Evolutionary conservation across 345 rosid genomes (phyloP), one percentile per base, ranked within the genome.

Genomic region (Hibiscus tridactylites): DNA sequence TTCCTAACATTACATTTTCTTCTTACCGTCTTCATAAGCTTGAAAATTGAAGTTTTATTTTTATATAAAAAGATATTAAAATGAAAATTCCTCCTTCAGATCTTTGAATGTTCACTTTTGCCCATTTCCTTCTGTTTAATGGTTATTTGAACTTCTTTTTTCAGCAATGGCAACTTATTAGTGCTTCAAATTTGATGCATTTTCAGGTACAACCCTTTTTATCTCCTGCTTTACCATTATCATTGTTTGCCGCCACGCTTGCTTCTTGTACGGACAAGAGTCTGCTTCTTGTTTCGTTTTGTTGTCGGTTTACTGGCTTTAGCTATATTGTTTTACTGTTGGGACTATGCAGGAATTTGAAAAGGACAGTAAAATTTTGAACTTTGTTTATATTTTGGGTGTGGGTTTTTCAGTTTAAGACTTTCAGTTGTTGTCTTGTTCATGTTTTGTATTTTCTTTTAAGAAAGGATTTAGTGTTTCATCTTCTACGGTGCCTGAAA

Each of bases 161-260:
- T 63, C 31, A 52, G 65, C 72, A 35, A 69, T 46, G 71, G 50
- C 16, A 28, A 16, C 53, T 61, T 50, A 21, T 33, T 70, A 70
- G 70, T 70, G 71, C 71, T 72, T 60, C 50, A 39, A 68, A 46
- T 39, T 21, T 53, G 28, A 46, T 44, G 42, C 74, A 7, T 72
- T 68, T 57, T 68, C 57, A 56, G 79, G 70, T 68, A 56, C 1
- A 68, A 31, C 56, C 9, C 49, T 52, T 46, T 26, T 16, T 64
- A 60, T 59, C 28, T 64, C 21, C 21, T 44, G 26, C 6, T 39
- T 44, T 2, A 0, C n/a, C 13, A 12, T 70, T 21, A n/a, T 6
- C 39, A 3, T 1, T 28, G 46, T 71, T 33, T 11, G 68, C 68
- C 68, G 53, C 21, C 68, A 28, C 19, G 13, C 26, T 17, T 75